Evolutionary conservation across 202 grass and related monocot species (phyloP).

Genomic region (Hordeum pubiflorum): DNA sequence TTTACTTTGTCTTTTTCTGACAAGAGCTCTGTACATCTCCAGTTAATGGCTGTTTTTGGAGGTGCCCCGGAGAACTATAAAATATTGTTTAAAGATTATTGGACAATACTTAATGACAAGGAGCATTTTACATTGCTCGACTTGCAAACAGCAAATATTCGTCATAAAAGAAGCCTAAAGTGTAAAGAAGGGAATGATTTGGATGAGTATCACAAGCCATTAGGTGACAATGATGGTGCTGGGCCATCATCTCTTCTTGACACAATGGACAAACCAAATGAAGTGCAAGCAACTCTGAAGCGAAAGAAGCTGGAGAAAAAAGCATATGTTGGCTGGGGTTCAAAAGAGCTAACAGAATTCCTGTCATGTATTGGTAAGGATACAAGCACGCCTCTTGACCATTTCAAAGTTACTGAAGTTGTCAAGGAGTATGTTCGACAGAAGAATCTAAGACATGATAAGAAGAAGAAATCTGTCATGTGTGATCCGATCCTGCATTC

Average conservation of each 20-base stretch:
- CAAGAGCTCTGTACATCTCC: constrained; percentile 26
- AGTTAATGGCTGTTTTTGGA: constrained; percentile 41
- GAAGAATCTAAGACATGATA: constrained; percentile 37
- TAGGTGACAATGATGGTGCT: constrained; percentile 23
- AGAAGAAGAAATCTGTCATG: constrained; percentile 48
- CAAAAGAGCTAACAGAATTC: constrained; percentile 64
- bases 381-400: constrained; percentile 41
- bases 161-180: constrained; percentile 40
- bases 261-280: neutral
- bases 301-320: constrained; percentile 47
- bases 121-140: constrained; percentile 49
- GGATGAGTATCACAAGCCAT: constrained; percentile 20
- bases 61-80: constrained; percentile 19
- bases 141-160: constrained; percentile 41
- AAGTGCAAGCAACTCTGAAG: constrained; percentile 30
- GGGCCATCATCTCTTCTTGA: constrained; percentile 13
- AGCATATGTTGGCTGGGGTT: constrained; percentile 65
- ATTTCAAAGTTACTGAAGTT: constrained; percentile 39
- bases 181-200: constrained; percentile 16
- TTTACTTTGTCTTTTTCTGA: neutral
- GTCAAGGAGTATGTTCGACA: constrained; percentile 56
- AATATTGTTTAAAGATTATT: constrained; percentile 81
- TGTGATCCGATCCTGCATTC: constrained; percentile 51
- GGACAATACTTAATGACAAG: constrained; percentile 52
- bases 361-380: constrained; percentile 53